These are phyloP conservation scores for Inosperma sp. DNA, from an alignment of 768 basidiomycete genomes.

Conservation along the genomic window DNA sequence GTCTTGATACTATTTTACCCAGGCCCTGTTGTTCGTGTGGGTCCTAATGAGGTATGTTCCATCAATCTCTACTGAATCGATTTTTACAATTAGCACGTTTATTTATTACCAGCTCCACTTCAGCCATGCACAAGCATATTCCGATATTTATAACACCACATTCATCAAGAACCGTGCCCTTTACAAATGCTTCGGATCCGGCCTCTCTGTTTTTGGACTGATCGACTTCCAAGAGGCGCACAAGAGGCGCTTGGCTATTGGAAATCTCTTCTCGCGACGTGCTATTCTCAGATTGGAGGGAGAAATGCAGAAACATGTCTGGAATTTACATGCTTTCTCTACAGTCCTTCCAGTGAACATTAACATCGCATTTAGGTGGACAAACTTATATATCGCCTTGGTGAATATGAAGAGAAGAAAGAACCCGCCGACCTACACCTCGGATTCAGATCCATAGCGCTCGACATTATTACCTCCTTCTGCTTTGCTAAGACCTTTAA, in stretches of 20 bases:
- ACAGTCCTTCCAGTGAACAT: not conserved
- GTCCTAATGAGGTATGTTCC: conserved; percentile 3
- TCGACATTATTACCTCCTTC: conserved; percentile 39
- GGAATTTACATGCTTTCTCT: conserved; percentile 4
- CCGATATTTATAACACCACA: conserved; percentile 37
- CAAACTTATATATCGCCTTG: conserved; percentile 26
- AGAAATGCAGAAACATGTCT: conserved; percentile 32
- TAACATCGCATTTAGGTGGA: conserved; percentile 26
- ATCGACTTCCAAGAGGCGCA: conserved; percentile 33
- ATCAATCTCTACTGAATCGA: too few species aligned
- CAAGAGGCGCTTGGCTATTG: conserved; percentile 32
- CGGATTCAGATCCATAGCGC: conserved; percentile 36
- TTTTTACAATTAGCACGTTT: not conserved
- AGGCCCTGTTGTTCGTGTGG: conserved; percentile 7
- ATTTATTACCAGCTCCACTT: conserved; percentile 35
- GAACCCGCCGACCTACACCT: conserved; percentile 23
- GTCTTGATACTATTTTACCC: too few species aligned
- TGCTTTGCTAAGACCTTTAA: conserved; percentile 35
- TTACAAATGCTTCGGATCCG: conserved; percentile 36
- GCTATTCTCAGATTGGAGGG: conserved; percentile 36
- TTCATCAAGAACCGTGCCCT: conserved; percentile 34
- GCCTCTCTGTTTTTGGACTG: conserved; percentile 35
- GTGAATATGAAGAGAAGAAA: conserved; percentile 18
- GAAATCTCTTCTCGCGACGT: conserved; percentile 38
- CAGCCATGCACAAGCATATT: conserved; percentile 35